Conservation (phyloP, 345 rosid species). For the Murraya paniculata region DNA sequence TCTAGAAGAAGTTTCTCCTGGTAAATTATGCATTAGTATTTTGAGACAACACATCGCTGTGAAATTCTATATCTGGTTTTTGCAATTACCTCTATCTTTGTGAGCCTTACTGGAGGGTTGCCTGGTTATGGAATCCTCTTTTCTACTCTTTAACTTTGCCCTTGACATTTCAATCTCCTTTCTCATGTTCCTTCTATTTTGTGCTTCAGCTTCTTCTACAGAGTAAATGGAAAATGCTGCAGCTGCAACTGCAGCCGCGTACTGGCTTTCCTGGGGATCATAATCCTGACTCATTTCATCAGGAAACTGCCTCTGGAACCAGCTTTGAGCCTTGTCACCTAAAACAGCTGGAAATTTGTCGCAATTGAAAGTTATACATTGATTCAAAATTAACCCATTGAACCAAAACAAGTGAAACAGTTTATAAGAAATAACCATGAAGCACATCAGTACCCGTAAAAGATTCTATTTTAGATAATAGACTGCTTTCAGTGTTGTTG, state of each 20-base stretch:
- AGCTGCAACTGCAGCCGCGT: conserved; percentile 61
- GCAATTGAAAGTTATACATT: neutral
- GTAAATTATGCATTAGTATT: neutral
- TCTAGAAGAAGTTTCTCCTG: conserved; percentile 37
- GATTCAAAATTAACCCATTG: neutral
- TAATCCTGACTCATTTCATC: conserved; percentile 32
- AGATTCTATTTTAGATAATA: neutral
- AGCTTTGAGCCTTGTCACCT: conserved; percentile 35
- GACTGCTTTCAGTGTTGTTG: neutral
- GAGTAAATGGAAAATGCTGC: conserved; percentile 44
- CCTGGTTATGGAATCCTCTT: conserved; percentile 15
- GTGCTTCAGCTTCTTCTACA: conserved; percentile 37
- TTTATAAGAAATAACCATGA: neutral
- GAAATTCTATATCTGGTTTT: neutral
- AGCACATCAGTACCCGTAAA: neutral
- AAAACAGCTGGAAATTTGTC: conserved; percentile 2
- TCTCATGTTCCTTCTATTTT: conserved; percentile 26
- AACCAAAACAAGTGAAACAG: neutral
- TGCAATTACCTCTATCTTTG: conserved; percentile 14
- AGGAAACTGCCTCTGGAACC: conserved; percentile 39
- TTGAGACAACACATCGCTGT: neutral
- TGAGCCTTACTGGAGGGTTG: conserved; percentile 27
- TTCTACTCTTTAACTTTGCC: conserved; percentile 18
- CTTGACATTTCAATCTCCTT: conserved; percentile 39
- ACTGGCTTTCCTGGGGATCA: conserved; percentile 32